A percentile compares a stretch with the other conserved stretches of the same genome.
These are phyloP conservation scores for Dendrocalamus sinicus DNA, from an alignment of 176 grass and related monocot species.

Conservation along the genomic window DNA sequence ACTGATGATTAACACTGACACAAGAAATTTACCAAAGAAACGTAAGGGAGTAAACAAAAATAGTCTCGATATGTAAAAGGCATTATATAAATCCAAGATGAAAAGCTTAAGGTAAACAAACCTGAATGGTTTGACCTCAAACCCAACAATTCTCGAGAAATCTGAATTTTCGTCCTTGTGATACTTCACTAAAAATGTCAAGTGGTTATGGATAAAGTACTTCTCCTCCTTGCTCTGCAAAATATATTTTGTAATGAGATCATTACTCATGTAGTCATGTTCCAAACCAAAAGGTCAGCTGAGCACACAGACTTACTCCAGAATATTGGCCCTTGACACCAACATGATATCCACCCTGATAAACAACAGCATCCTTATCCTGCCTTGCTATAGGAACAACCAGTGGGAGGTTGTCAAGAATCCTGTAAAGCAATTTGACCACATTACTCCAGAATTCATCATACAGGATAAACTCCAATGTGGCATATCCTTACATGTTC, in stretches of 20 bases:
- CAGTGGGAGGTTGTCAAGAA: constrained; percentile 24
- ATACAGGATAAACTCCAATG: not conserved
- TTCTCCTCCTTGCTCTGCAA: constrained; percentile 51
- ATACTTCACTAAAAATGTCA: constrained; percentile 54
- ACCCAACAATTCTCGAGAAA: constrained; percentile 50
- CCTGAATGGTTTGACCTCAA: constrained; percentile 46
- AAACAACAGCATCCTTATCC: constrained; percentile 19
- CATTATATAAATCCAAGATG: not conserved
- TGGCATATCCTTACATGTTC: constrained; percentile 54
- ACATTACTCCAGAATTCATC: not conserved
- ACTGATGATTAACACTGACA: not conserved
- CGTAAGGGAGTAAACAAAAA: not conserved
- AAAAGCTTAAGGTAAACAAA: constrained; percentile 2
- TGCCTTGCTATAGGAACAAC: constrained; percentile 42
- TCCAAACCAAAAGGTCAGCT: not conserved
- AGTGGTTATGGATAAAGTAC: constrained; percentile 50
- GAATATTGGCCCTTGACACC: constrained; percentile 50
- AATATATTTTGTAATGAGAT: not conserved
- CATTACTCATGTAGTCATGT: not conserved
- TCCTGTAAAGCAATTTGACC: not conserved
- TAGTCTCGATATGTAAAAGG: not conserved
- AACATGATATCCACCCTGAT: constrained; percentile 51
- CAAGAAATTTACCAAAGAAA: not conserved
- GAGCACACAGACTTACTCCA: constrained; percentile 41
- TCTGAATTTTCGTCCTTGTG: constrained; percentile 47